phyloP scores from a whole-genome alignment of 306 rosid species.

The Albizia julibrissin region DNA sequence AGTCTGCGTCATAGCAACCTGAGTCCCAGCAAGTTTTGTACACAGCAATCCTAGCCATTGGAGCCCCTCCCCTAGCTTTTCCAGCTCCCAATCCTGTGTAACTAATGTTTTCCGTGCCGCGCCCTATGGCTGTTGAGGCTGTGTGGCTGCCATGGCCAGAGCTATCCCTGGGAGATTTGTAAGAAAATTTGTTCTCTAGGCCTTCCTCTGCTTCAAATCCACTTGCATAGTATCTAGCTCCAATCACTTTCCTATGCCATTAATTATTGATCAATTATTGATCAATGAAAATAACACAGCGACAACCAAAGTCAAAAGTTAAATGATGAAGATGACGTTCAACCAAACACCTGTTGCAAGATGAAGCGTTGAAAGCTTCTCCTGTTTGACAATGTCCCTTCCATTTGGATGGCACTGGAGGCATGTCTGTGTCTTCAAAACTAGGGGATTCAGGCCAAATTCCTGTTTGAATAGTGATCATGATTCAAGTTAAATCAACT shows the following conservation, averaged over 20 bases:
- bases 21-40: constrained; percentile 88
- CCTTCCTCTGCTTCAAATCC: constrained; percentile 82
- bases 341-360: constrained; percentile 74
- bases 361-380: constrained; percentile 78
- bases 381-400: constrained; percentile 71
- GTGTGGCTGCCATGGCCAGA: constrained; percentile 89
- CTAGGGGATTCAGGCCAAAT: constrained; percentile 96
- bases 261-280: constrained; percentile 8
- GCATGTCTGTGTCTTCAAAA: constrained; percentile 73
- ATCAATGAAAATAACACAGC: constrained; percentile 21
- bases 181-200: constrained; percentile 43
- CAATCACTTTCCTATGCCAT: constrained; percentile 72
- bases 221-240: constrained; percentile 71
- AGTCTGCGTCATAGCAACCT: constrained; percentile 82
- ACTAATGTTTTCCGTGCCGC: constrained; percentile 69
- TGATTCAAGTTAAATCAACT: not conserved
- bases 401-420: constrained; percentile 77
- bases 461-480: constrained; percentile 48
- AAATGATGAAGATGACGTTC: constrained; percentile 1
- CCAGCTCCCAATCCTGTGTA: constrained; percentile 71
- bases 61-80: constrained; percentile 86
- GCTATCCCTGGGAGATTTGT: constrained; percentile 84
- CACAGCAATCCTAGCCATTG: constrained; percentile 74
- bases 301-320: not conserved
- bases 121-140: constrained; percentile 74